Conservation (phyloP, 2,329 filamentous ascomycete species). For the Claviceps capensis region DNA sequence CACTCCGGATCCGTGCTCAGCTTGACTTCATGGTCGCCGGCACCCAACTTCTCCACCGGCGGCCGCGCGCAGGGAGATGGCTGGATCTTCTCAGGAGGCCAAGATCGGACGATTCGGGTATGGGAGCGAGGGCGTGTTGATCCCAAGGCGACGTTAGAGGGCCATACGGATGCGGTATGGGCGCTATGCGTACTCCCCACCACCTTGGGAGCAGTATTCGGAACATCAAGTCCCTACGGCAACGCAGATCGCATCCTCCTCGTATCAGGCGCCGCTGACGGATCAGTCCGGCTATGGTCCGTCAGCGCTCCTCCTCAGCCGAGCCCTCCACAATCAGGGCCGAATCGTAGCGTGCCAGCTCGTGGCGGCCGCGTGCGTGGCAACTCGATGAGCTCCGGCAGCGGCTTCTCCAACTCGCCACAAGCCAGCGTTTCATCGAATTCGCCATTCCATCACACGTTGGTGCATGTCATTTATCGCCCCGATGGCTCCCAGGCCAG, state of each 20-base stretch:
- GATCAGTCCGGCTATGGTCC: constrained; percentile 85
- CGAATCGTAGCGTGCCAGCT: constrained; percentile 40
- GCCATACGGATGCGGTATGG: constrained; percentile 94
- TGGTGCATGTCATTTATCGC: constrained; percentile 75
- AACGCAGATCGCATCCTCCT: constrained; percentile 75
- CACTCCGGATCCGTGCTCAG: constrained; percentile 84
- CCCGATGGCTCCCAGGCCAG: constrained; percentile 52
- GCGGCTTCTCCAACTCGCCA: constrained; percentile 77
- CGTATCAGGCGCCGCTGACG: constrained; percentile 85
- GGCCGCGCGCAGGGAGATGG: constrained; percentile 82
- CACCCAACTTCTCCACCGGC: constrained; percentile 78
- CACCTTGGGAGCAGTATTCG: constrained; percentile 68
- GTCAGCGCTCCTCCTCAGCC: constrained; percentile 81
- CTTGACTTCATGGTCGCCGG: constrained; percentile 73
- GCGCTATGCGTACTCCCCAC: constrained; percentile 83
- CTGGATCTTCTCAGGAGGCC: constrained; percentile 96
- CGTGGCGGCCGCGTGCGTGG: constrained; percentile 65
- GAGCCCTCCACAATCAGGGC: constrained; percentile 62
- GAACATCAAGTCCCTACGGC: constrained; percentile 59
- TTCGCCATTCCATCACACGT: constrained; percentile 75
- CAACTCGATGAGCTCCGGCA: constrained; percentile 89
- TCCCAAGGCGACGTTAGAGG: constrained; percentile 85
- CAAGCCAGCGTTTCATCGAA: constrained; percentile 77
- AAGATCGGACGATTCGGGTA: constrained; percentile 83
- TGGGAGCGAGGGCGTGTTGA: constrained; percentile 94